Conservation (phyloP, 352 stramenopile genomes). For the Elongisporangium prolatum region DNA sequence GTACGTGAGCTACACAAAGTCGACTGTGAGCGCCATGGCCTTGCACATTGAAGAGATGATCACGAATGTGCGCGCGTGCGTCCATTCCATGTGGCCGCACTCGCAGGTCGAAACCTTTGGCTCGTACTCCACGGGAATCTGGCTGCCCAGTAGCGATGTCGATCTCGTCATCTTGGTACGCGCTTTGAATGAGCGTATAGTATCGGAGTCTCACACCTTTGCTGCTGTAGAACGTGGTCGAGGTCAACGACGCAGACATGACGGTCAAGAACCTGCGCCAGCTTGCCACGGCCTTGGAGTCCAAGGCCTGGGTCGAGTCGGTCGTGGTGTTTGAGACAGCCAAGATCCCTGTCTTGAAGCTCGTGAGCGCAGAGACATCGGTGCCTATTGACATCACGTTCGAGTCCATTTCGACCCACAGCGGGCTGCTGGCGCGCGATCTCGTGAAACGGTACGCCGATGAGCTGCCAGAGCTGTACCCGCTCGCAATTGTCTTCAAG, state of each 20-base stretch:
- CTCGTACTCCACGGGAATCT: slow-evolving; percentile 85
- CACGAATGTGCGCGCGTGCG: slow-evolving; percentile 57
- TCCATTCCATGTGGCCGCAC: slow-evolving; percentile 66
- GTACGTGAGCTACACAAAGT: slow-evolving; percentile 66
- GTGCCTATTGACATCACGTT: slow-evolving; percentile 87
- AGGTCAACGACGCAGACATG: slow-evolving; percentile 51
- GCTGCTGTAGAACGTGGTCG: slow-evolving; percentile 34
- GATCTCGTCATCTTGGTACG: slow-evolving; percentile 76
- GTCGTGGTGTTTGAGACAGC: slow-evolving; percentile 78
- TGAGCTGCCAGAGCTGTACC: slow-evolving; percentile 84
- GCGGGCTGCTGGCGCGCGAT: slow-evolving; percentile 72
- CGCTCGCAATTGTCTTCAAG: slow-evolving; percentile 88
- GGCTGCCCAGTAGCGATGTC: slow-evolving; percentile 82
- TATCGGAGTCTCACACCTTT: background rate
- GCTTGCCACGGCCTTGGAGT: slow-evolving; percentile 48
- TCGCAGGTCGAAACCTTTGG: slow-evolving; percentile 79
- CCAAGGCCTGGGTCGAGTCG: slow-evolving; percentile 74
- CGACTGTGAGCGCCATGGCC: slow-evolving; percentile 67
- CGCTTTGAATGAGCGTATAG: background rate
- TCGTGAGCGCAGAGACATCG: slow-evolving; percentile 66
- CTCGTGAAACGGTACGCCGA: slow-evolving; percentile 83
- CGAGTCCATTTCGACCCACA: slow-evolving; percentile 76
- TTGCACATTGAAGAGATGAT: slow-evolving; percentile 86
- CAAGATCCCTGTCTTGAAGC: slow-evolving; percentile 82
- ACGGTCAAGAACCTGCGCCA: slow-evolving; percentile 57